A percentile compares a stretch with the other conserved stretches of the same genome.
Evolutionary conservation across 768 basidiomycete species (phyloP).

Genomic region (Dentipellis sp.): DNA sequence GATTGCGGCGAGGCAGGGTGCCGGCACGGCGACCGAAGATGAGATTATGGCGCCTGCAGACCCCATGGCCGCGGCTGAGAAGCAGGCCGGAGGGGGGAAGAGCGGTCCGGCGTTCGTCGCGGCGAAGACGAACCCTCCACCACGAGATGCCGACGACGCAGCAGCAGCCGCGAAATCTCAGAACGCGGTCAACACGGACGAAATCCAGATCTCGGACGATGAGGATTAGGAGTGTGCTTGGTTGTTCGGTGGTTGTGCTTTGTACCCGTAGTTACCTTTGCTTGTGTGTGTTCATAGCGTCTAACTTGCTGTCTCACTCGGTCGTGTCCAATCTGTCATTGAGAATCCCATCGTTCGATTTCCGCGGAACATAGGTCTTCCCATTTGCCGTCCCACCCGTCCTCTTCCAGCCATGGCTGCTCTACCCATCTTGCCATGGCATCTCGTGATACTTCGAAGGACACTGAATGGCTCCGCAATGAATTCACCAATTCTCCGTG

Average conservation of each 20-base stretch:
- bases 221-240: constrained; percentile 36
- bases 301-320: neutral
- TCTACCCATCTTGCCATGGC: constrained; percentile 59
- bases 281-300: neutral
- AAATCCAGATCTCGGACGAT: constrained; percentile 85
- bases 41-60: constrained; percentile 38
- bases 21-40: constrained; percentile 33
- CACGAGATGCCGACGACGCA: constrained; percentile 26
- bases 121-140: constrained; percentile 45
- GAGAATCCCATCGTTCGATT: constrained; percentile 56
- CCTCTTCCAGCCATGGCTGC: constrained; percentile 58
- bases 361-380: constrained; percentile 74
- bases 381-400: constrained; percentile 64
- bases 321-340: constrained; percentile 10
- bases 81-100: constrained; percentile 43
- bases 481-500: constrained; percentile 46
- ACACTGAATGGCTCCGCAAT: constrained; percentile 54
- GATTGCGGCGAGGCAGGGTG: constrained; percentile 55
- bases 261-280: neutral
- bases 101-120: constrained; percentile 68
- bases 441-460: constrained; percentile 62
- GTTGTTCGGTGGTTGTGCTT: neutral
- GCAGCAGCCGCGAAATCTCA: constrained; percentile 22
- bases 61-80: constrained; percentile 84
- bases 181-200: constrained; percentile 53